Conservation (phyloP, 192 early-diverging fungal genomes). For the Umbelopsis sp. region DNA sequence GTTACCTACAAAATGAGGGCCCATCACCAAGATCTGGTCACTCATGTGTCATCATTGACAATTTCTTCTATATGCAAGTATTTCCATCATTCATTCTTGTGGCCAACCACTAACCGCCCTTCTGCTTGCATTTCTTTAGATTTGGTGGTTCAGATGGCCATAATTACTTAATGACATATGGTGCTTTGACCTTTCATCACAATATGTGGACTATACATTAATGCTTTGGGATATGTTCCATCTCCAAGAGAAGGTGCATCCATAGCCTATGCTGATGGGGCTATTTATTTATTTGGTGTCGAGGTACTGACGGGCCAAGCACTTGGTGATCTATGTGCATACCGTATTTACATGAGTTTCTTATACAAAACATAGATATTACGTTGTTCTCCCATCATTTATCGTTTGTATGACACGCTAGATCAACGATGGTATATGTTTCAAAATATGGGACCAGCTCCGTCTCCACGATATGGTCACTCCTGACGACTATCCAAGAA, state of each 20-base stretch:
- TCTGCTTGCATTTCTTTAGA: constrained; percentile 21
- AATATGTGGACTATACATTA: constrained; percentile 47
- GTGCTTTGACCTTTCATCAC: constrained; percentile 50
- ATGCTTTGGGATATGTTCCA: constrained; percentile 49
- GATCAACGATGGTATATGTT: constrained; percentile 55
- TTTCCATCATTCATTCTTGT: not conserved
- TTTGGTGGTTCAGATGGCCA: constrained; percentile 61
- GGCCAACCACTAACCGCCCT: not conserved
- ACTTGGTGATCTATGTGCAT: constrained; percentile 53
- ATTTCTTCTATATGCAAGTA: constrained; percentile 32
- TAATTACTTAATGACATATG: constrained; percentile 56
- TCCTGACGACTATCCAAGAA: constrained; percentile 48
- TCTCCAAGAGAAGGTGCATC: constrained; percentile 45
- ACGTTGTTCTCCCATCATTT: not conserved
- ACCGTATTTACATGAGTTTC: constrained; percentile 46
- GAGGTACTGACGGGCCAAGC: constrained; percentile 45
- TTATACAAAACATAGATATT: not conserved
- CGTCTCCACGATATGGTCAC: constrained; percentile 43
- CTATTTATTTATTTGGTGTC: constrained; percentile 58
- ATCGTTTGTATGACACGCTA: constrained; percentile 5
- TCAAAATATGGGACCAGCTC: constrained; percentile 46
- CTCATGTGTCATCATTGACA: constrained; percentile 27
- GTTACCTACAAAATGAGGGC: constrained; percentile 27
- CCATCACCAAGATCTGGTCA: constrained; percentile 32
- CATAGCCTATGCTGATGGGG: constrained; percentile 43